Evolutionary conservation across 2,329 filamentous ascomycete genomes (phyloP), one percentile per base, ranked within the genome.

Genomic region (Talaromyces rugulosus): DNA sequence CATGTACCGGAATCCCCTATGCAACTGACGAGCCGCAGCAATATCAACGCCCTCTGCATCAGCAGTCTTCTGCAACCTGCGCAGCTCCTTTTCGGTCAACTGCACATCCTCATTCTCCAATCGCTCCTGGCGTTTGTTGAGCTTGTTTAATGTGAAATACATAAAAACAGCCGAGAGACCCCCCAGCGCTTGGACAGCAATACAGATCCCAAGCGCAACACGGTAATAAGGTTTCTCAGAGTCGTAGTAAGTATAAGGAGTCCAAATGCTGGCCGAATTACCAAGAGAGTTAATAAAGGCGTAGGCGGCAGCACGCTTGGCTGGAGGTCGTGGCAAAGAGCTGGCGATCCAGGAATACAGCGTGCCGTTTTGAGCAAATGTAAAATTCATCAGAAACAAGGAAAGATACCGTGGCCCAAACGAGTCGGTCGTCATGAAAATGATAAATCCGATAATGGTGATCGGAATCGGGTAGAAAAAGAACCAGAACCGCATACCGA

Each of bases 391-490:
- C 42, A 85, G 72, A 75, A 85, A 85, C 62, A 85, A 73, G 27
- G 78, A 79, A 71, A 85, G 81, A 73, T 85, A 87, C 18, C 81
- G 78, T 0, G 82, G 77, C 0, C 81, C 83, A 60, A 86, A 85
- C 30, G 67, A 67, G 8, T 77, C 67, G 4, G 79, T 81, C 7
- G 78, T 79, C 80, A 85, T 85, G 74, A 84, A 85, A 60, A 85
- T 73, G 52, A 84, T 68, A 62, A 80, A 83, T 7, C 83, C 83
- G 30, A 80, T 64, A 36, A 84, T 80, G 11, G 79, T 78, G 64
- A 85, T 71, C 1, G 78, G 77, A 34, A 84, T 80, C 0, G 83
- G 83, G 64, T 83, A 82, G 36, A 81, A 65, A 70, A 80, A 81
- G 75, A 83, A 83, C 78, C 80, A 82, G 75, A 82, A 83, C n/a